Evolutionary conservation across 768 basidiomycete genomes (phyloP).

Genomic region (Lactarius akahatsu): DNA sequence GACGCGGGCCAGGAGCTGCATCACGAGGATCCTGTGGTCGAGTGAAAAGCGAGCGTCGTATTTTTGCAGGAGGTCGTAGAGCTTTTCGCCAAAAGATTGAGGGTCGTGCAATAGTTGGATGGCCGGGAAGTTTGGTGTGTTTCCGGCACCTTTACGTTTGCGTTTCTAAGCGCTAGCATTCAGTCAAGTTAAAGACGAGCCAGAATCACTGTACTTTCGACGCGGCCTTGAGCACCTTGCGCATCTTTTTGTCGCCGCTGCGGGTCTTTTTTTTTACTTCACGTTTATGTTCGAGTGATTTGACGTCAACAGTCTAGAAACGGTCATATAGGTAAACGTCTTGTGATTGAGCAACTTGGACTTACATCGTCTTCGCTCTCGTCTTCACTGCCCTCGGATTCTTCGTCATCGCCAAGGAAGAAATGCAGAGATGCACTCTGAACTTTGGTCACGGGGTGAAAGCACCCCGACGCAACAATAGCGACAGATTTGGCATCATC

Average conservation of each 20-base stretch:
- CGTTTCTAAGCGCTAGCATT: slow-evolving; percentile 38
- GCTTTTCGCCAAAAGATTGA: slow-evolving; percentile 91
- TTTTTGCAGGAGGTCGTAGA: slow-evolving; percentile 78
- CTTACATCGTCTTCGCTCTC: slow-evolving; percentile 57
- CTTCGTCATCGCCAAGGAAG: slow-evolving; percentile 89
- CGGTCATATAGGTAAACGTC: slow-evolving; percentile 12
- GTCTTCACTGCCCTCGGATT: slow-evolving; percentile 67
- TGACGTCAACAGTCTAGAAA: slow-evolving; percentile 56
- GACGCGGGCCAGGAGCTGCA: slow-evolving; percentile 93
- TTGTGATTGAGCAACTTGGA: slow-evolving; percentile 17
- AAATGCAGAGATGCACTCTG: slow-evolving; percentile 94
- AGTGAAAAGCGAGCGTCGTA: slow-evolving; percentile 95
- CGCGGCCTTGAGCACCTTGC: slow-evolving; percentile 67
- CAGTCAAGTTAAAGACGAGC: slow-evolving; percentile 4
- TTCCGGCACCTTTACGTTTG: slow-evolving; percentile 32
- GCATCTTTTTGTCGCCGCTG: slow-evolving; percentile 77
- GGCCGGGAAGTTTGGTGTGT: slow-evolving; percentile 80
- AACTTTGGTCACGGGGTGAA: slow-evolving; percentile 91
- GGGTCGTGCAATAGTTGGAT: slow-evolving; percentile 92
- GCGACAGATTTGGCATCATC: slow-evolving; percentile 90
- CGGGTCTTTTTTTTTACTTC: slow-evolving; percentile 92
- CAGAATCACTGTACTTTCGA: slow-evolving; percentile 55
- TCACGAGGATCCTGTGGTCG: slow-evolving; percentile 95
- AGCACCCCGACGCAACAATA: slow-evolving; percentile 87
- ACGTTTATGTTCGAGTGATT: slow-evolving; percentile 77